A percentile compares a stretch with the other conserved stretches of the same genome.
Conservation (phyloP, 78 protist species). For the Reticulomyxa filosa region DNA sequence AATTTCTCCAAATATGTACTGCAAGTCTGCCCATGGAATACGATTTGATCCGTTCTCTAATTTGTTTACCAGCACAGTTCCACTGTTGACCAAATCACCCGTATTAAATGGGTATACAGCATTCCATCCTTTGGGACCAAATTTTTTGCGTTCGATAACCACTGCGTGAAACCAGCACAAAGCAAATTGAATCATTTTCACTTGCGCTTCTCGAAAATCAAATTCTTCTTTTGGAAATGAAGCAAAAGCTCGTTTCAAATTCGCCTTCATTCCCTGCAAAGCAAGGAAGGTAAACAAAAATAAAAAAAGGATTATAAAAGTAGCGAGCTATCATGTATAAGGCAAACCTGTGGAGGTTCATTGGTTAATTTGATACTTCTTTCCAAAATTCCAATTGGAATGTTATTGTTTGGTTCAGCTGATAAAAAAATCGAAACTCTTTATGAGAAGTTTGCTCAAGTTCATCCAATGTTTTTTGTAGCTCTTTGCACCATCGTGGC, state of each 20-base stretch:
- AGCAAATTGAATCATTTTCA: slow-evolving; percentile 41
- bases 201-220: slow-evolving; percentile 32
- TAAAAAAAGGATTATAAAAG: too few relatives aligned
- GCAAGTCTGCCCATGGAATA: slow-evolving; percentile 72
- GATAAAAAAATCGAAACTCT: slow-evolving; percentile 47
- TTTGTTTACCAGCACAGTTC: slow-evolving; percentile 43
- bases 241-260: slow-evolving; percentile 22
- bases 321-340: too few relatives aligned
- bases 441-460: not conserved
- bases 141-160: slow-evolving; percentile 64
- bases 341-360: slow-evolving; percentile 84
- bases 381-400: slow-evolving; percentile 32
- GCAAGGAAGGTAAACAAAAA: too few relatives aligned
- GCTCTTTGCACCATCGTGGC: slow-evolving; percentile 32
- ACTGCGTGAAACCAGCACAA: slow-evolving; percentile 68
- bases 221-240: slow-evolving; percentile 25
- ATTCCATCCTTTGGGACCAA: slow-evolving; percentile 74
- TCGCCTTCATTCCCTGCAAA: slow-evolving; percentile 31
- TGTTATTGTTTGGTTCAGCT: slow-evolving; percentile 15
- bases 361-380: slow-evolving; percentile 60
- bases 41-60: slow-evolving; percentile 23
- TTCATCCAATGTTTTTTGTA: slow-evolving; percentile 51
- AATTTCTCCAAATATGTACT: slow-evolving; percentile 72
- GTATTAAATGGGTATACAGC: slow-evolving; percentile 53
- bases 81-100: slow-evolving; percentile 55